A percentile compares a stretch with the other conserved stretches of the same genome.
Evolutionary conservation across 163 green algal genomes (phyloP).

Genomic region (Chloromonas sp.): DNA sequence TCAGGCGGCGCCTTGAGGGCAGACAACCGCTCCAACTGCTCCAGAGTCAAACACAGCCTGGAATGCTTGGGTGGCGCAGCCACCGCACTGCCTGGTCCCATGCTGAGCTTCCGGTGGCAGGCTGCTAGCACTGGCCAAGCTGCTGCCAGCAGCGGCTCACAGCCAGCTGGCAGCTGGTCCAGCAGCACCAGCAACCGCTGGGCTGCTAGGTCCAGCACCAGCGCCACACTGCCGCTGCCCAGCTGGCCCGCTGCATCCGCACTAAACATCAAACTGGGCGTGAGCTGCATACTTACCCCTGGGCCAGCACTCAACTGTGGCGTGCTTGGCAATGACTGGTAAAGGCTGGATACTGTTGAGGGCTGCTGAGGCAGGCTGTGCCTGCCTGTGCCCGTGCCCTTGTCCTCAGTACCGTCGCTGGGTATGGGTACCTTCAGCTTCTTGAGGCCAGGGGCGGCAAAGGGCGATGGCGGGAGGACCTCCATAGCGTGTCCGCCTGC

Average conservation of each 20-base stretch:
- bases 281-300: no score
- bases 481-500: no score
- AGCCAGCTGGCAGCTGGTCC: neutral
- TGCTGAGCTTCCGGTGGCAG: neutral
- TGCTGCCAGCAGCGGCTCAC: neutral
- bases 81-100: neutral
- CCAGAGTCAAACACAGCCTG: constrained; percentile 1
- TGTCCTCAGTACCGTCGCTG: no score
- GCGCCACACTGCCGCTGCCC: neutral
- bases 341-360: no score
- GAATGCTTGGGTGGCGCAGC: neutral
- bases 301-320: no score
- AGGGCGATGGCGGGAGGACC: no score
- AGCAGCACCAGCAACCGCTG: neutral
- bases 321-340: no score
- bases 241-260: neutral
- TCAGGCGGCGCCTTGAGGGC: neutral
- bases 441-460: no score
- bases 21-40: constrained; percentile 1
- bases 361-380: no score
- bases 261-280: no score
- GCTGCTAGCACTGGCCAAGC: neutral
- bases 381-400: no score
- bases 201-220: neutral
- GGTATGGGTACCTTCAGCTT: no score